Percentiles rank a stretch among this genome's conserved stretches.
Evolutionary conservation across 805 yeast genomes (phyloP).

Genomic region (Torulaspora delbrueckii): DNA sequence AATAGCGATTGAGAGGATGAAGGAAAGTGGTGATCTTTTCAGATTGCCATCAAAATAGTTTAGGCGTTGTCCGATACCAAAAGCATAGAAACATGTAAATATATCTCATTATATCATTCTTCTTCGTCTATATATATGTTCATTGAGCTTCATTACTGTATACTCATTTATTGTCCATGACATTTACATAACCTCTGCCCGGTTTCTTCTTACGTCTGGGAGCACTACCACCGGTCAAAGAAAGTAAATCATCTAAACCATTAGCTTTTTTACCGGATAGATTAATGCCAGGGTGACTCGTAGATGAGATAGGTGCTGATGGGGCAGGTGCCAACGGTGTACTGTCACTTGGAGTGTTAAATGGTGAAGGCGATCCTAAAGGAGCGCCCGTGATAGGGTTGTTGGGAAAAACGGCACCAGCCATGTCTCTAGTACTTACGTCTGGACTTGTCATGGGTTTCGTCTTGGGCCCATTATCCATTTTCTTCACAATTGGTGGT

Average conservation of each 20-base stretch:
- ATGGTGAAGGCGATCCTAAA: conserved; percentile 5
- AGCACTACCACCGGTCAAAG: conserved; percentile 33
- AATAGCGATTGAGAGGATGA: conserved; percentile 30
- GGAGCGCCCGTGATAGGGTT: conserved; percentile 36
- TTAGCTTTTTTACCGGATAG: conserved; percentile 36
- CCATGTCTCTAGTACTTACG: conserved; percentile 15
- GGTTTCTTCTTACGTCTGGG: conserved; percentile 41
- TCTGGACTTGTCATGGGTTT: conserved; percentile 40
- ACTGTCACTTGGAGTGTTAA: conserved; percentile 1
- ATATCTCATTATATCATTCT: background rate
- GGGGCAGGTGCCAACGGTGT: conserved; percentile 16
- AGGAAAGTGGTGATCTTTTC: conserved; percentile 31
- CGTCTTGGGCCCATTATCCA: conserved; percentile 30
- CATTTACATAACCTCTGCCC: conserved; percentile 64
- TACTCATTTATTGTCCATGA: conserved; percentile 40
- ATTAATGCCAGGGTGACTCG: conserved; percentile 17
- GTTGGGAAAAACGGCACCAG: conserved; percentile 34
- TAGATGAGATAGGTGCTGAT: conserved; percentile 3
- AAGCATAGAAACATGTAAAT: conserved; percentile 1
- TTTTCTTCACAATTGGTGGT: conserved; percentile 41
- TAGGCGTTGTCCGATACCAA: background rate
- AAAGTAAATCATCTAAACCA: conserved; percentile 46
- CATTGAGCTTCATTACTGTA: background rate
- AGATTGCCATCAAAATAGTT: conserved; percentile 20
- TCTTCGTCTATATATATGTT: background rate